Base-by-base conservation (phyloP, 257 asterid species). In the Henckelia pumila region DNA sequence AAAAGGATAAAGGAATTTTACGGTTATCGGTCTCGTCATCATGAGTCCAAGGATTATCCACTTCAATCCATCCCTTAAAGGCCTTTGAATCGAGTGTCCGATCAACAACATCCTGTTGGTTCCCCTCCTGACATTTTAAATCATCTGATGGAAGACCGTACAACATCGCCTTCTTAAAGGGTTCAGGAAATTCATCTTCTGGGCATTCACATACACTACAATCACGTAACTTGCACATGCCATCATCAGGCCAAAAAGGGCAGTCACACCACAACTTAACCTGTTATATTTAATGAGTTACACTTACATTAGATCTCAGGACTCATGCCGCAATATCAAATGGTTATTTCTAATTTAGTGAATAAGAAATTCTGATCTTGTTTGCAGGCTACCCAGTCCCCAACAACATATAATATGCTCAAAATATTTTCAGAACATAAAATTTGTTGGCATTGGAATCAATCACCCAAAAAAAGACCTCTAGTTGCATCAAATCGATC, bases 191-290 rank as follows among this genome's bases (percentile, higher is more conserved):
- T 76, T 92, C 98, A 75, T 66, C 79, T 73, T 89, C 95, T 49
- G 98, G 95, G 72, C 98, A 92, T 75, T 92, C 98, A 40, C 98
- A 92, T 64, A 92, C 95, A 70, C 98, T 92, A 70, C 98, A 92
- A 75, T 92, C 98, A 55, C 98, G 92, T 71, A 92, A 70, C 78
- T 82, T 85, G 85, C 98, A 92, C 98, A 92, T 92, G 56, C 96
- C 98, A 79, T 92, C 98, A 73, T 92, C 96, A 0, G 95, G 98
- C 98, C 98, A 92, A 67, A 92, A 92, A 22, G 95, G 98, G 86
- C 98, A 92, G 77, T 92, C 98, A 75, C 98, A 92, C 98, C 96
- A 92, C 76, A 92, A 79, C 74, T 92, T 92, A 56, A 84, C 96
- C 98, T 92, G 90, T 65, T 72, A 77, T 63, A 55, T 75, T 69